These are phyloP conservation scores for Malassezia furfur DNA, from an alignment of 1,284 basidiomycete genomes.

Conservation along the genomic window DNA sequence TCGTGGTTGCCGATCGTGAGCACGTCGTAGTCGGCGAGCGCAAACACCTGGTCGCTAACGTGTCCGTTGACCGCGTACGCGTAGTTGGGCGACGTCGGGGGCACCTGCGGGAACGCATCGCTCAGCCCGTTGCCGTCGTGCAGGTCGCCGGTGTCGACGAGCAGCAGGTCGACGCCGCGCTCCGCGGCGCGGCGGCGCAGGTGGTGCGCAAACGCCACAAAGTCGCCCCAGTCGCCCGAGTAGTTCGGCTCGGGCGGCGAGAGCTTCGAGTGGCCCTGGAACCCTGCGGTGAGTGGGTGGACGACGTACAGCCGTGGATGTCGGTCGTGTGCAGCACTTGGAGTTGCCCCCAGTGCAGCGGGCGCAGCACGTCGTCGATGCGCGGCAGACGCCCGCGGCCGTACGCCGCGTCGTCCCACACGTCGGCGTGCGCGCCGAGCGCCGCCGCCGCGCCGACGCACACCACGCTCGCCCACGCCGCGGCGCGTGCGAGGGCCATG, in stretches of 20 bases:
- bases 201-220: conserved; percentile 43
- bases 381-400: conserved; percentile 29
- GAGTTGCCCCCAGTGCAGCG: conserved; percentile 66
- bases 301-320: conserved; percentile 54
- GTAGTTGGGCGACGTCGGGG: background rate
- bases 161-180: conserved; percentile 40
- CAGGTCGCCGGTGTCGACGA: conserved; percentile 43
- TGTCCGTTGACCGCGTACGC: conserved; percentile 28
- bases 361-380: conserved; percentile 38
- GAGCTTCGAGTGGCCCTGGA: conserved; percentile 39
- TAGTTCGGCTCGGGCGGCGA: conserved; percentile 45
- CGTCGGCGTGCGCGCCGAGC: no score
- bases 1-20: conserved; percentile 83
- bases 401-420: conserved; percentile 3
- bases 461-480: no score
- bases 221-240: conserved; percentile 45
- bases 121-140: conserved; percentile 45
- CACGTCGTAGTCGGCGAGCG: conserved; percentile 68
- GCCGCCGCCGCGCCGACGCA: no score
- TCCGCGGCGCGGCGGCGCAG: conserved; percentile 31
- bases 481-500: no score
- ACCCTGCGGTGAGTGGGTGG: conserved; percentile 12
- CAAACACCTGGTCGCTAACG: conserved; percentile 51
- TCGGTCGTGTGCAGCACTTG: conserved; percentile 74
- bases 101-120: conserved; percentile 31